Evolutionary conservation across 192 early-diverging fungal species (phyloP), one percentile per base, ranked within the genome.

Genomic region (Coemansia sp.): DNA sequence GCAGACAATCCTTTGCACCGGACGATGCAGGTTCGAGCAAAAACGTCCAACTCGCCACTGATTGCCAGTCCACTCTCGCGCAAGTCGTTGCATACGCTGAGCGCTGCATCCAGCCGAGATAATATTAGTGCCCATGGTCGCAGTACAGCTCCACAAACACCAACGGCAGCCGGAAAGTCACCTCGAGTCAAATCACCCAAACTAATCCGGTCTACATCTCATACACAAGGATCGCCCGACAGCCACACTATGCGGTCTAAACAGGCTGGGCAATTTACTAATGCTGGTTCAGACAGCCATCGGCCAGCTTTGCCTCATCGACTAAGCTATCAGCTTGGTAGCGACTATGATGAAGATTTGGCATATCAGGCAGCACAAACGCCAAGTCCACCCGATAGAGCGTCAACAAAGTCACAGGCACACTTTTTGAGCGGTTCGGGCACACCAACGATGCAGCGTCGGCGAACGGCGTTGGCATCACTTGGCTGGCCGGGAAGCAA

Each of bases 51-150:
- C 51, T 67, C 71, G 54, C 77, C 72, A 10, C 62, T 71, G 18
- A 57, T 71, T n/a, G 64, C 77, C 16, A 80, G 77, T 45, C 77
- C 77, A 16, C 38, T 80, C 49, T 80, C 68, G 26, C 77, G 77
- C 47, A 74, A 68, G 41, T 71, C 76, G 32, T 68, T 69, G 65
- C 62, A 69, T 14, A 45, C 66, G 39, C 70, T 78, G 13, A 64
- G 57, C 50, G 56, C 66, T 1, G 39, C 54, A 1, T 50, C 66
- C 10, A 69, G 66, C 50, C 39, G 56, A 49, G 75, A 69, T 11
- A 35, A 57, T 35, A 50, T 59, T 51, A 23, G 2, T n/a, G 39
- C 49, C 5, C 24, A 48, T 29, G 32, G 19, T 2, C 39, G 19
- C 41, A 48, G 39, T 13, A 47, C 63, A 3, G 26, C n/a, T 23